phyloP scores from a whole-genome alignment of 192 early-diverging fungal genomes.

The Funneliformis mosseae region DNA sequence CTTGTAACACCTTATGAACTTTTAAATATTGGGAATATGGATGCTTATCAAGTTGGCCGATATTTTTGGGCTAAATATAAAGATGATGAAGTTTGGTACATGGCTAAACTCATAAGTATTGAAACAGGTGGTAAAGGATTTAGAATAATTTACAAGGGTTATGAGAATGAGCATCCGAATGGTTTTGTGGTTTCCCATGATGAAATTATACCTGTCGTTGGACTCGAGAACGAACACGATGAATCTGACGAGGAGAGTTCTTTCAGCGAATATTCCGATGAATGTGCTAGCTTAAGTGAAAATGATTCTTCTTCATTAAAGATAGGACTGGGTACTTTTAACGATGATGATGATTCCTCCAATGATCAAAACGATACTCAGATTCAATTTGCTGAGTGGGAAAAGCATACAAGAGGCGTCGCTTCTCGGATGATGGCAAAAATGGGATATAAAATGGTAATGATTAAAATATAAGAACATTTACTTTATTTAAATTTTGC shows the following conservation, averaged over 20 bases:
- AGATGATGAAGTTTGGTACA: constrained; percentile 13
- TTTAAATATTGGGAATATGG: not conserved
- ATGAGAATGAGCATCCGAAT: constrained; percentile 13
- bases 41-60: constrained; percentile 16
- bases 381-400: constrained; percentile 15
- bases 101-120: constrained; percentile 15
- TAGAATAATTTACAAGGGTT: constrained; percentile 16
- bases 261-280: not conserved
- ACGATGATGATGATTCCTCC: not conserved
- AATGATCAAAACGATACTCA: not conserved
- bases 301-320: not conserved
- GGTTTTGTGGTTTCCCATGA: constrained; percentile 7
- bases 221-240: not conserved
- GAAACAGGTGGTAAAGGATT: not conserved
- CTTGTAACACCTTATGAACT: constrained; percentile 17
- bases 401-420: constrained; percentile 28
- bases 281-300: not conserved
- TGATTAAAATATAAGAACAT: not conserved
- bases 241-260: not conserved
- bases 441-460: constrained; percentile 32
- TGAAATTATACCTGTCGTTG: constrained; percentile 16
- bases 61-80: constrained; percentile 18
- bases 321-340: not conserved
- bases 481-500: not conserved
- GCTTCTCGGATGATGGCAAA: constrained; percentile 6